These are phyloP conservation scores for Fragilaria crotonensis DNA, from an alignment of 108 stramenopile species.

Conservation along the genomic window DNA sequence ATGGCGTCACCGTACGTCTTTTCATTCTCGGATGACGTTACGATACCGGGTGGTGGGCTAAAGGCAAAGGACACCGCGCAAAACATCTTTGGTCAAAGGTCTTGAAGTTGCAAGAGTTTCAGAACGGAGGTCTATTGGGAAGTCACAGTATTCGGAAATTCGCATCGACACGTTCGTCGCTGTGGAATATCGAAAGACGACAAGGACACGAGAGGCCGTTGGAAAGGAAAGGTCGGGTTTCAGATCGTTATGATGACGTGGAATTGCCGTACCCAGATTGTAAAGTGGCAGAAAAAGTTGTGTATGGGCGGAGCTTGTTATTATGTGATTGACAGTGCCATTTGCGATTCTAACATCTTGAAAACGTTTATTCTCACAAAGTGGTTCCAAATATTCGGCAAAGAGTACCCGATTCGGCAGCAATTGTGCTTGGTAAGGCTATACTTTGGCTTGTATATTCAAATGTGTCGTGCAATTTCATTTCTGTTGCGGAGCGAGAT, in stretches of 20 bases:
- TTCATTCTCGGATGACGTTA: neutral
- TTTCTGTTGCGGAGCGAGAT: too few species aligned
- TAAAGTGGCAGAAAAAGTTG: neutral
- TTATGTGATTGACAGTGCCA: neutral
- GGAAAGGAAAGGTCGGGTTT: neutral
- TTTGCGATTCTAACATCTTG: neutral
- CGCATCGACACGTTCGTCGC: neutral
- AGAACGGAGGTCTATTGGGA: neutral
- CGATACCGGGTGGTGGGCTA: too few species aligned
- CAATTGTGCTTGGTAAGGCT: neutral
- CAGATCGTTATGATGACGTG: neutral
- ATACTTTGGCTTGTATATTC: neutral
- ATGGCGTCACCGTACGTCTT: neutral
- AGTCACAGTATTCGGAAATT: neutral
- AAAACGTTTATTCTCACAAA: neutral
- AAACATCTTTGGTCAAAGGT: neutral
- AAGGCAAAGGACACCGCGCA: neutral
- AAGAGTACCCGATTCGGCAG: neutral
- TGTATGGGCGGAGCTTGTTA: neutral
- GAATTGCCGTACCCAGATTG: neutral
- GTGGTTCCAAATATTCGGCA: neutral
- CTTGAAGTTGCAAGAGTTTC: neutral
- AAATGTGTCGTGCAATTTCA: neutral
- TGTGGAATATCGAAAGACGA: neutral
- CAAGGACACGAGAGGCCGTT: neutral